Evolutionary conservation across 2,329 filamentous ascomycete species (phyloP).

Genomic region (Aspergillus neotritici): DNA sequence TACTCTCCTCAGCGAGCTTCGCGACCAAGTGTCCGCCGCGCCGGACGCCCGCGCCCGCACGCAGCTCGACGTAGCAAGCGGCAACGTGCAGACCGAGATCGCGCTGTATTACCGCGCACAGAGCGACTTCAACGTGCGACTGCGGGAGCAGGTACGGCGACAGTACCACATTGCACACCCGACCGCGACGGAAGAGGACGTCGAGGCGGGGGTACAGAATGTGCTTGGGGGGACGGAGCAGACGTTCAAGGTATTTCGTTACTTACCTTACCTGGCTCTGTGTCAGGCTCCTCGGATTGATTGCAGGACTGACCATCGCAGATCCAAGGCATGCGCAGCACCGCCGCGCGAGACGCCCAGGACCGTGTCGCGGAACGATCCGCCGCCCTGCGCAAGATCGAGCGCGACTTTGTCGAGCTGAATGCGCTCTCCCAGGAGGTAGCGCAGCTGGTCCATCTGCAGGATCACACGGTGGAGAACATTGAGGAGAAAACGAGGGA

Average conservation of each 20-base stretch:
- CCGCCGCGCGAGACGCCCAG: conserved; percentile 7
- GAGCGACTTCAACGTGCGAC: not conserved
- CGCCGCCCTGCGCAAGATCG: conserved; percentile 11
- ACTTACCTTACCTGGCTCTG: too few species aligned
- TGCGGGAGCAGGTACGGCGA: conserved; percentile 9
- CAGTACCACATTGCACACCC: conserved; percentile 10
- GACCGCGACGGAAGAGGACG: conserved; percentile 5
- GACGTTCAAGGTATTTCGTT: too few species aligned
- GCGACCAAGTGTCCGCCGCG: not conserved
- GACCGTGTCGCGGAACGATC: conserved; percentile 10
- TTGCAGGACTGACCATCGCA: not conserved
- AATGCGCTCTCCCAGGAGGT: conserved; percentile 9
- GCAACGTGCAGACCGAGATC: conserved; percentile 2
- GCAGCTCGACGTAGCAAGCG: conserved; percentile 5
- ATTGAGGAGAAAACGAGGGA: conserved; percentile 1
- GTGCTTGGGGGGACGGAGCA: not conserved
- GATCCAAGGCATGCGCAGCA: conserved; percentile 9
- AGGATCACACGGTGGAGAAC: conserved; percentile 4
- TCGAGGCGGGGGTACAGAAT: conserved; percentile 6
- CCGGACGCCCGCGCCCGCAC: conserved; percentile 3
- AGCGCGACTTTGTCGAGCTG: conserved; percentile 6
- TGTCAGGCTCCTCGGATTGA: too few species aligned
- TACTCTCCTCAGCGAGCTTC: too few species aligned
- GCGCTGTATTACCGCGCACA: not conserved
- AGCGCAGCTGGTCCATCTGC: conserved; percentile 6